Base-by-base conservation (phyloP, 352 stramenopile genomes). In the Globisporangium splendens region DNA sequence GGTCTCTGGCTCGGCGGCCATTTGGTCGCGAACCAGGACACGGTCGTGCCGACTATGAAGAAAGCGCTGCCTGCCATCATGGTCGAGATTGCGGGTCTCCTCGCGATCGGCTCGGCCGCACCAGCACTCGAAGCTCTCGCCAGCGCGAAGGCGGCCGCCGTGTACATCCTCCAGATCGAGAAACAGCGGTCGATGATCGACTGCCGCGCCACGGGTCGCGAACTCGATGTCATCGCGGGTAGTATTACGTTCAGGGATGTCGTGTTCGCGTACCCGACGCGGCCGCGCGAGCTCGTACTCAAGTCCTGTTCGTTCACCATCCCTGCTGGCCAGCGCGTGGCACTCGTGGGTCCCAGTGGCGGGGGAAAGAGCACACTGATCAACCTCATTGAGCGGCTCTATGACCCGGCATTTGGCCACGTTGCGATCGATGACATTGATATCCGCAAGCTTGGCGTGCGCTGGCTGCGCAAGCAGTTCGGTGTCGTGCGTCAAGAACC, bases 401-500 rank as follows among this genome's bases (percentile, higher is more conserved):
- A 97, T 61, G 88, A 98, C 63, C 72, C 95, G 7, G 31, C 33
- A 1, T 18, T 18, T 22, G 66, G 66, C 17, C 35, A 20, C 21
- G 51, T 73, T 2, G 42, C 43, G 8, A 43, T 73, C 5, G 66
- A 73, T 46, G 66, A 57, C 21, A 48, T 46, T 43, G 53, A 82
- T 62, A 68, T 95, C 20, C 60, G 75, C 12, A 61, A 56, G 17
- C 44, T 94, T 0, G 88, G 79, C 20, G 80, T 95, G 46, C 73
- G 75, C 44, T 89, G 66, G 59, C 71, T 98, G 28, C 72, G 93
- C 43, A 58, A 67, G n/a, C 50, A 71, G 13, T 86, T 98, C 49
- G 93, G 90, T 8, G 76, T 98, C 15, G 93, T 98, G 3, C 83
- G 91, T 1, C 95, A 98, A 56, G 68, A 78, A 67, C 78, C n/a